Evolutionary conservation across 306 rosid species (phyloP), one percentile per base, ranked within the genome.

Genomic region (Acacia melanoxylon): DNA sequence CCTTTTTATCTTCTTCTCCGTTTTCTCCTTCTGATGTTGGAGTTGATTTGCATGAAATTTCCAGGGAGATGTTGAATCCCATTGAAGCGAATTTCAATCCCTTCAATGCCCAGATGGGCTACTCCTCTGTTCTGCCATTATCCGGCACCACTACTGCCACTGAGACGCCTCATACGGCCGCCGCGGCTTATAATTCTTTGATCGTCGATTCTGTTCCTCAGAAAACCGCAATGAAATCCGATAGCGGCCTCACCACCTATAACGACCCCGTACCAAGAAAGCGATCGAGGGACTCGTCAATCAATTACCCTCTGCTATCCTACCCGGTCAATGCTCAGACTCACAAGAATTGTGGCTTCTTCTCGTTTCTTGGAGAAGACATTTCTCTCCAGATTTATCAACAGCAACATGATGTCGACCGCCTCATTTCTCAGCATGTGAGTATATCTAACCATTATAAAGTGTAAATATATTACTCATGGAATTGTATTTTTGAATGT

Each of bases 351-450:
- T 87, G 84, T 54, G 83, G 80, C 0, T 74, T 86, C 0, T 93
- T 90, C 86, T 91, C 97, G 2, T 91, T 94, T 66, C 94, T 93
- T 6, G 98, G 98, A 3, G 91, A 93, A 61, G 98, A 95, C 85
- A 68, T 95, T 44, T 87, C 95, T 2, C 68, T 78, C 6, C 97
- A 92, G 82, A 82, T 95, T 76, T 97, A 90, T 5, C 90, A 92
- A 4, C 98, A 95, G n/a, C 95, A 93, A 48, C 82, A 86, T 1
- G 95, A 91, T 20, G 58, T 92, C 82, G 92, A 93, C 51, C 83
- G 78, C 5, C 83, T 91, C 15, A 82, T 95, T 76, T 76, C 88
- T 0, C 93, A 93, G 76, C 94, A 90, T 14, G 99, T 95, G 83
- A 58, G 94, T 70, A 44, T 63, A 25, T n/a, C 5, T 8, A 56